Percentiles rank a stretch among this genome's conserved stretches.
These are phyloP conservation scores for Silybum marianum DNA, from an alignment of 129 eudicot species.

Conservation along the genomic window DNA sequence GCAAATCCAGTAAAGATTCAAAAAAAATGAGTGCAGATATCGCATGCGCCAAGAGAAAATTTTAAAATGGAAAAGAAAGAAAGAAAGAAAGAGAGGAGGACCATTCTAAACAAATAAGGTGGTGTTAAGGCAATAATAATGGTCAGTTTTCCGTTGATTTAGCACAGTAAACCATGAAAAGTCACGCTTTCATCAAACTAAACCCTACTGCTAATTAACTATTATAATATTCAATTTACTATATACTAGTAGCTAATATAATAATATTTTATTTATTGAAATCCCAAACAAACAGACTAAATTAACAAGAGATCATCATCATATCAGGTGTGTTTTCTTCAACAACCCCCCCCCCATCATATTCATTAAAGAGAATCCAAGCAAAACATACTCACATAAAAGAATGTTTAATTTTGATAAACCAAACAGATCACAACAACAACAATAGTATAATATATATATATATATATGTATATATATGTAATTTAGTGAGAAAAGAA, in stretches of 20 bases:
- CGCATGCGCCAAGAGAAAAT: constrained; percentile 6
- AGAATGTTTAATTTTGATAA: constrained; percentile 13
- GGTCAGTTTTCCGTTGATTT: constrained; percentile 41
- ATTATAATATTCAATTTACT: constrained; percentile 22
- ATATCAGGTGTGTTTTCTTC: constrained; percentile 22
- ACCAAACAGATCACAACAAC: not conserved
- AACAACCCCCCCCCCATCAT: constrained; percentile 21
- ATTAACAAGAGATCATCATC: not conserved
- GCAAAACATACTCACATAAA: constrained; percentile 6
- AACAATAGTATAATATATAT: too few species aligned
- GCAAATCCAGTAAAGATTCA: constrained; percentile 1
- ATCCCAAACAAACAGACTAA: constrained; percentile 17
- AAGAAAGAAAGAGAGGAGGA: not conserved
- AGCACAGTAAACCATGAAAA: constrained; percentile 32
- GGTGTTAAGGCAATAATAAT: constrained; percentile 3
- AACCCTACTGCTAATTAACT: constrained; percentile 32
- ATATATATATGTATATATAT: too few species aligned
- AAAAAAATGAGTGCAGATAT: not conserved
- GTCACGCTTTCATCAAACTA: constrained; percentile 27
- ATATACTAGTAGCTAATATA: not conserved
- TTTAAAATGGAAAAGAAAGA: not conserved
- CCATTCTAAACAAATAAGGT: constrained; percentile 4
- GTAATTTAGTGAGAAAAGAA: not conserved
- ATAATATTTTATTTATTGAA: not conserved
- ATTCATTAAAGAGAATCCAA: not conserved